Evolutionary conservation across 2,329 filamentous ascomycete species (phyloP), one percentile per base, ranked within the genome.

Genomic region (Aspergillus intermedius): DNA sequence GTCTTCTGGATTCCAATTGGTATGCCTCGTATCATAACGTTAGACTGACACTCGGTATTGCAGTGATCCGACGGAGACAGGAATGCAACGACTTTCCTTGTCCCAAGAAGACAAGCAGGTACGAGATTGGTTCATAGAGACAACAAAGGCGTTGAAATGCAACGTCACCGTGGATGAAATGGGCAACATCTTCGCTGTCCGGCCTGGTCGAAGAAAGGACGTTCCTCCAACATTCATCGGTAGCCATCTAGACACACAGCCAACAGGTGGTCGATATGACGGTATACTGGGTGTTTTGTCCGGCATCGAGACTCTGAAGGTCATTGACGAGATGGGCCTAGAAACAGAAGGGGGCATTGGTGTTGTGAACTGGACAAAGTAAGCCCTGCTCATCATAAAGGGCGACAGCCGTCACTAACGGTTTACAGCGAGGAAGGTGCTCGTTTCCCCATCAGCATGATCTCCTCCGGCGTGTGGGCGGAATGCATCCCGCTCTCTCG

Each of bases 181-280:
- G 80, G 87, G 87, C 17, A 93, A 91, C 56, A 86, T 86, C 52
- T 93, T 91, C 62, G 86, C 87, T 1, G 74, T 88, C 3, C 77
- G 84, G 2, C 78, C 82, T 3, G 87, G 87, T 1, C 70, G 77
- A 48, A 68, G 70, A 45, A 71, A 75, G 15, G 74, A 79, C 22
- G 78, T 79, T 2, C 74, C 80, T 7, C 78, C 86, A 1, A 86
- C 83, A 1, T 87, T 82, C 53, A 84, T 81, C 23, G 86, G 86
- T 1, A 86, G 81, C 5, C 86, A 90, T 63, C 63, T 86, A 2
- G 83, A 86, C 58, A 84, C 81, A 0, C 82, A 84, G 54, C 80
- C 81, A 1, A 68, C 65, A 70, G 65, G 65, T 49, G 65, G 66
- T n/a, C 58, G 66, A 46, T 70, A 68, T 48, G 66, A 72, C 60